Evolutionary conservation across 495 filamentous ascomycete genomes (phyloP).

Genomic region (Neurospora sp.): DNA sequence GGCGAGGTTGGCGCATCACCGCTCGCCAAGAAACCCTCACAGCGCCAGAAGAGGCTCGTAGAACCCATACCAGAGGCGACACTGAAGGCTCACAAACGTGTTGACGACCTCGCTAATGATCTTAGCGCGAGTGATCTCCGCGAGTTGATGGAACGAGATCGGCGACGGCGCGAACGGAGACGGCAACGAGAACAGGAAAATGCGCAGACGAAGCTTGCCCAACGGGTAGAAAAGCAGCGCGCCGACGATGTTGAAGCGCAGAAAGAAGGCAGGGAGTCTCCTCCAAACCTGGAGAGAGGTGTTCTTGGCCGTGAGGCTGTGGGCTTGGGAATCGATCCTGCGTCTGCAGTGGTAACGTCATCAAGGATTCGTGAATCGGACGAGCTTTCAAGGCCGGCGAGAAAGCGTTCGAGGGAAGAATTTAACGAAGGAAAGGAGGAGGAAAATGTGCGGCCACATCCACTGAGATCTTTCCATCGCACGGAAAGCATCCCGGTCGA

Average conservation of each 20-base stretch:
- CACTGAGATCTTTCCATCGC: constrained; percentile 28
- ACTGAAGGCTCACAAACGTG: constrained; percentile 55
- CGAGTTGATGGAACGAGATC: constrained; percentile 77
- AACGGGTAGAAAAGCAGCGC: constrained; percentile 59
- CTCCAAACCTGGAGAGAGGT: constrained; percentile 44
- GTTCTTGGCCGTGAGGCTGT: constrained; percentile 42
- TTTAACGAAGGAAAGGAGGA: constrained; percentile 6
- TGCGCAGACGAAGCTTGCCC: constrained; percentile 55
- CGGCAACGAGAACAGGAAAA: constrained; percentile 60
- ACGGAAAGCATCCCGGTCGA: constrained; percentile 19
- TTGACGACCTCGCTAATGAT: constrained; percentile 74
- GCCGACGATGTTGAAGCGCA: constrained; percentile 28
- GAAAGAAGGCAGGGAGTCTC: constrained; percentile 36
- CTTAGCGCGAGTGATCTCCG: constrained; percentile 69
- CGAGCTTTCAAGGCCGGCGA: constrained; percentile 6
- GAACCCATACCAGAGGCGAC: constrained; percentile 53
- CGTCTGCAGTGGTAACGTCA: constrained; percentile 37
- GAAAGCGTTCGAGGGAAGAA: constrained; percentile 11
- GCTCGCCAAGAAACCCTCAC: constrained; percentile 28
- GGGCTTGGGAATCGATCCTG: constrained; percentile 31
- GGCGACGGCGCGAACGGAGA: constrained; percentile 66
- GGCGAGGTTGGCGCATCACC: constrained; percentile 8
- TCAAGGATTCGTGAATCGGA: constrained; percentile 29
- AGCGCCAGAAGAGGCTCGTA: constrained; percentile 27
- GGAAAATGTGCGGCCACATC: constrained; percentile 5